Percentiles rank a stretch among this genome's conserved stretches.
Evolutionary conservation across 768 basidiomycete species (phyloP).

Genomic region (Chiua virens): DNA sequence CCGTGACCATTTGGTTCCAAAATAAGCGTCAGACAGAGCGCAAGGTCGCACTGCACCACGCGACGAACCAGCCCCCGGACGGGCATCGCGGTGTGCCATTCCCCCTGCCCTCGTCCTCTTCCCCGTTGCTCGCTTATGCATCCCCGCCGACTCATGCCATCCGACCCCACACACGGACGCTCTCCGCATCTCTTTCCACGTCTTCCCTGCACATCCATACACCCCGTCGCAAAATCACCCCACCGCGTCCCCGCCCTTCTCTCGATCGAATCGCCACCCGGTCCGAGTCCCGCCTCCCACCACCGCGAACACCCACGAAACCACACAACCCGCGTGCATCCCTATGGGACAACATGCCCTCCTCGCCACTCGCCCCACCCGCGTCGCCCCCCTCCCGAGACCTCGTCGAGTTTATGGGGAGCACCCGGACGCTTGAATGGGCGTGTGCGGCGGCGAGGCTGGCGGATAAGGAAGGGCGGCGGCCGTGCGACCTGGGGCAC

Average conservation of each 20-base stretch:
- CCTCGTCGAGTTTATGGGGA: conserved; percentile 29
- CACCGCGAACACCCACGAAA: conserved; percentile 30
- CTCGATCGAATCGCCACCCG: conserved; percentile 32
- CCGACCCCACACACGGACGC: conserved; percentile 40
- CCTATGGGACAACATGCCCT: conserved; percentile 36
- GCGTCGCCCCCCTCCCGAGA: conserved; percentile 32
- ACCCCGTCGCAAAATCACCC: conserved; percentile 29
- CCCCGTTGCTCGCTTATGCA: conserved; percentile 7
- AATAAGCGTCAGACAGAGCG: conserved; percentile 48
- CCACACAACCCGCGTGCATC: conserved; percentile 30
- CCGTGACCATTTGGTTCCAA: conserved; percentile 38
- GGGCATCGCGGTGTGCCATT: conserved; percentile 11
- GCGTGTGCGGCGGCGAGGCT: conserved; percentile 46
- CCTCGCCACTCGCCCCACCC: conserved; percentile 45
- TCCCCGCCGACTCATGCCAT: conserved; percentile 28
- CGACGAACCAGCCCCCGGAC: conserved; percentile 20
- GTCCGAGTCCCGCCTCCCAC: conserved; percentile 31
- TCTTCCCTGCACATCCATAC: conserved; percentile 12
- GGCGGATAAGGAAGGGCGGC: conserved; percentile 42
- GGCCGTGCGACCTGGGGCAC: neutral
- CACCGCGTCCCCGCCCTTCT: conserved; percentile 31
- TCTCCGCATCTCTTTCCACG: conserved; percentile 9
- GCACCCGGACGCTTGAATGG: conserved; percentile 32
- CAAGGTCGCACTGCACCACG: conserved; percentile 48
- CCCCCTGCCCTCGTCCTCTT: conserved; percentile 17